phyloP scores from a whole-genome alignment of 805 yeast genomes.

The Komagataella pastoris region DNA sequence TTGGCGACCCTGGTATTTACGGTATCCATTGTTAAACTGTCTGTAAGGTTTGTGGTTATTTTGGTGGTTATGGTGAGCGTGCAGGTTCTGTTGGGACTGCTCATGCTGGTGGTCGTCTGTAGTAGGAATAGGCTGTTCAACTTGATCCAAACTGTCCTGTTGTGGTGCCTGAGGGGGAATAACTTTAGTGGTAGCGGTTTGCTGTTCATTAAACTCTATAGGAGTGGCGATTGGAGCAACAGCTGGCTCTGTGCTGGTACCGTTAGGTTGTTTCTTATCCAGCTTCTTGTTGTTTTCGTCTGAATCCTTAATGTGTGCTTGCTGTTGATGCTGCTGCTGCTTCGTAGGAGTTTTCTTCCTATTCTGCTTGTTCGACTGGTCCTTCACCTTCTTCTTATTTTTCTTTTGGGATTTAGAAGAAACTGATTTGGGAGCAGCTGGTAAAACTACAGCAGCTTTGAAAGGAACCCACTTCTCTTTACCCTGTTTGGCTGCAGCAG shows the following conservation, averaged over 20 bases:
- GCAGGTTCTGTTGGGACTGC: slow-evolving; percentile 1
- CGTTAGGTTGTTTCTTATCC: slow-evolving; percentile 1
- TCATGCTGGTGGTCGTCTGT: slow-evolving; percentile 1
- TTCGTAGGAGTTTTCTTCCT: slow-evolving; percentile 1
- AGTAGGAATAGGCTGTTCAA: slow-evolving; percentile 2
- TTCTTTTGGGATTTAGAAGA: neutral
- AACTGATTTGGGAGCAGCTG: slow-evolving; percentile 12
- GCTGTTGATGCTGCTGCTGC: slow-evolving; percentile 2
- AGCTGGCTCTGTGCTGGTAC: neutral
- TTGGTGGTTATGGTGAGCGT: neutral
- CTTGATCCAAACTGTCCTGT: neutral
- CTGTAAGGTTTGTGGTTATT: neutral
- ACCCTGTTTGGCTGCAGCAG: slow-evolving; percentile 18
- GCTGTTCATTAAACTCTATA: neutral
- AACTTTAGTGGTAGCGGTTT: neutral
- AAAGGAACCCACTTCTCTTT: slow-evolving; percentile 68
- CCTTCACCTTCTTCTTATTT: neutral
- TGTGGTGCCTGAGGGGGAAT: neutral
- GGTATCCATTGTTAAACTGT: slow-evolving; percentile 6
- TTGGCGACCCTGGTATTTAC: slow-evolving; percentile 10
- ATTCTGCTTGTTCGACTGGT: slow-evolving; percentile 1
- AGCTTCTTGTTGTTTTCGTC: slow-evolving; percentile 2
- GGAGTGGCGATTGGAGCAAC: neutral
- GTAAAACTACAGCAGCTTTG: slow-evolving; percentile 38
- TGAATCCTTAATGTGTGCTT: slow-evolving; percentile 1